These are phyloP conservation scores for Leptographium flavum DNA, from an alignment of 2,329 filamentous ascomycete genomes.

Conservation along the genomic window DNA sequence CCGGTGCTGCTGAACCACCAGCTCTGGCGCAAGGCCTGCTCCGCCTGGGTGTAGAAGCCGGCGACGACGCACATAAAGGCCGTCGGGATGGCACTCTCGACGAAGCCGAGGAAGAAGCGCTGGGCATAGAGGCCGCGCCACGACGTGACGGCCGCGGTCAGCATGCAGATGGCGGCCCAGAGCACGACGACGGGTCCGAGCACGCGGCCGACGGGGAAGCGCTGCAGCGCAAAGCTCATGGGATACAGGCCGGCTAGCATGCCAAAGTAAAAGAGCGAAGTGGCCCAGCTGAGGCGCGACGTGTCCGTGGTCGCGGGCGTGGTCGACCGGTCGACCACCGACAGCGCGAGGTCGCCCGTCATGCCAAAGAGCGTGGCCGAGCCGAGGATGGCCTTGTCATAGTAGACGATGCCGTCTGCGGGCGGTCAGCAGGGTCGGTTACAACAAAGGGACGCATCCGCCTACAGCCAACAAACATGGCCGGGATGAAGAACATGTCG, in stretches of 20 bases:
- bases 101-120: constrained; percentile 49
- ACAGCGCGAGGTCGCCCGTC: constrained; percentile 51
- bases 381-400: constrained; percentile 62
- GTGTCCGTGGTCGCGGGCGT: constrained; percentile 47
- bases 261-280: constrained; percentile 67
- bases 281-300: constrained; percentile 58
- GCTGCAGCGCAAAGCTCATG: constrained; percentile 56
- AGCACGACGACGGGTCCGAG: constrained; percentile 48
- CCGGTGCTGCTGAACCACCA: constrained; percentile 52
- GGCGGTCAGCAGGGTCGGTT: background rate
- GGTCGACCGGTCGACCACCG: constrained; percentile 28
- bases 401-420: constrained; percentile 52
- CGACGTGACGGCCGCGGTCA: constrained; percentile 15
- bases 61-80: constrained; percentile 51
- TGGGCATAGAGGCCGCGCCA: constrained; percentile 51
- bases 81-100: constrained; percentile 51
- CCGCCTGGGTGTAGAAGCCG: constrained; percentile 48
- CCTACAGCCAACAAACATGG: constrained; percentile 35
- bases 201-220: constrained; percentile 49
- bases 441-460: background rate
- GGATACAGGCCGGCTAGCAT: constrained; percentile 63
- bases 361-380: constrained; percentile 59
- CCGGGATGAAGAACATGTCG: constrained; percentile 40
- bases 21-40: constrained; percentile 49
- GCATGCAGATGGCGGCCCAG: constrained; percentile 54